Evolutionary conservation across 1,139 yeast species (phyloP).

Genomic region (Debaryomycetaceae sp.): DNA sequence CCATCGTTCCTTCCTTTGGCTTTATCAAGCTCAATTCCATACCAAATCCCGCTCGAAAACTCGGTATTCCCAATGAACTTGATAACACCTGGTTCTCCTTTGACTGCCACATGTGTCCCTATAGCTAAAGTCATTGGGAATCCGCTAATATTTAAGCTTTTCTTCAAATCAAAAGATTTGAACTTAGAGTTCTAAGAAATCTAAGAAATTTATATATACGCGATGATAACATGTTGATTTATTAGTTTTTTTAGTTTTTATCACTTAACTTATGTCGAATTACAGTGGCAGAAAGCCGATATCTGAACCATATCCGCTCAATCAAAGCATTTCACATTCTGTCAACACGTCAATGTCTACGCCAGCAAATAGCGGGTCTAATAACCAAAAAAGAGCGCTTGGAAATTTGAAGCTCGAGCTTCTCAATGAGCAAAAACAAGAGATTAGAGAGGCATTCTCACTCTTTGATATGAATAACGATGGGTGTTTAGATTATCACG

Average conservation of each 20-base stretch:
- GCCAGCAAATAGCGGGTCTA: constrained; percentile 10
- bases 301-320: constrained; percentile 5
- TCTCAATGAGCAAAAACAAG: constrained; percentile 86
- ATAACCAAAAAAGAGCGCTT: constrained; percentile 21
- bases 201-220: not conserved
- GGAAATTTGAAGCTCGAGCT: constrained; percentile 57
- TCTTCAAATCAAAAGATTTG: too few relatives aligned
- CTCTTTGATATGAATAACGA: constrained; percentile 92
- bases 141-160: too few relatives aligned
- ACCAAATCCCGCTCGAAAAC: constrained; percentile 70
- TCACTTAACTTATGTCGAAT: not conserved
- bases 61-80: constrained; percentile 51
- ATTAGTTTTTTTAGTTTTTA: not conserved
- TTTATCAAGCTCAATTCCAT: constrained; percentile 68
- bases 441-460: constrained; percentile 89
- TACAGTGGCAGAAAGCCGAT: constrained; percentile 3
- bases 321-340: constrained; percentile 13
- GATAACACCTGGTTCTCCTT: constrained; percentile 43
- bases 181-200: too few relatives aligned
- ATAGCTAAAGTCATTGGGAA: constrained; percentile 9
- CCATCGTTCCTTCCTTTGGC: constrained; percentile 82
- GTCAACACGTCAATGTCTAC: constrained; percentile 11
- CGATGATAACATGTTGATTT: not conserved
- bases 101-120: constrained; percentile 44
- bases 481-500: constrained; percentile 89